Conservation (phyloP, 1,284 basidiomycete genomes). For the Papiliotrema flavescens region DNA sequence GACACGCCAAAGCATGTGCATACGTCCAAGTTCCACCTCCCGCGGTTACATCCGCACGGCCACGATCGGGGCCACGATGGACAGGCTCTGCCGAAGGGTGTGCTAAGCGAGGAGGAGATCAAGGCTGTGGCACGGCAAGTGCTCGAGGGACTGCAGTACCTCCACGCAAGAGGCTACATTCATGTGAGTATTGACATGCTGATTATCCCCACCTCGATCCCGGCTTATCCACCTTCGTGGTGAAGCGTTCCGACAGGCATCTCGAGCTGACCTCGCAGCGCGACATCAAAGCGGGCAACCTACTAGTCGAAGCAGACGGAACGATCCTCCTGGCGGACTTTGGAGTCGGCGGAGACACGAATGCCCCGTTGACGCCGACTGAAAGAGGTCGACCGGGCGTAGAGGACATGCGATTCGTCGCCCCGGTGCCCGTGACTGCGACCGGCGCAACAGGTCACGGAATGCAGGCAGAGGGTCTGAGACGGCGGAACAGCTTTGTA, state of each 20-base stretch:
- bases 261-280: slow-evolving; percentile 24
- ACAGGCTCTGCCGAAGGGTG: background rate
- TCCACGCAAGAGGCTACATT: slow-evolving; percentile 85
- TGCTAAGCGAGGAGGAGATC: slow-evolving; percentile 41
- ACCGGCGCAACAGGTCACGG: background rate
- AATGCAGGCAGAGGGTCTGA: slow-evolving; percentile 3
- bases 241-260: no score
- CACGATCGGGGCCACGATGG: slow-evolving; percentile 1
- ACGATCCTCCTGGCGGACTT: slow-evolving; percentile 90
- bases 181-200: slow-evolving; percentile 52
- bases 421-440: background rate
- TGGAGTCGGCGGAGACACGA: slow-evolving; percentile 60
- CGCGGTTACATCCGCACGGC: background rate
- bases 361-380: slow-evolving; percentile 18
- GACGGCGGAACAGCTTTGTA: slow-evolving; percentile 85
- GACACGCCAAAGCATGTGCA: background rate
- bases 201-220: background rate
- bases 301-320: slow-evolving; percentile 73
- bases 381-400: slow-evolving; percentile 11
- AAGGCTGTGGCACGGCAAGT: slow-evolving; percentile 67
- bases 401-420: slow-evolving; percentile 7
- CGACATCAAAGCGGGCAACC: slow-evolving; percentile 68
- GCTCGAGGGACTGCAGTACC: slow-evolving; percentile 74
- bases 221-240: no score
- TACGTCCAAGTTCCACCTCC: background rate